A percentile compares a stretch with the other conserved stretches of the same genome.
Conservation (phyloP, 208 protist species). For the Tritrichomonas foetus region DNA sequence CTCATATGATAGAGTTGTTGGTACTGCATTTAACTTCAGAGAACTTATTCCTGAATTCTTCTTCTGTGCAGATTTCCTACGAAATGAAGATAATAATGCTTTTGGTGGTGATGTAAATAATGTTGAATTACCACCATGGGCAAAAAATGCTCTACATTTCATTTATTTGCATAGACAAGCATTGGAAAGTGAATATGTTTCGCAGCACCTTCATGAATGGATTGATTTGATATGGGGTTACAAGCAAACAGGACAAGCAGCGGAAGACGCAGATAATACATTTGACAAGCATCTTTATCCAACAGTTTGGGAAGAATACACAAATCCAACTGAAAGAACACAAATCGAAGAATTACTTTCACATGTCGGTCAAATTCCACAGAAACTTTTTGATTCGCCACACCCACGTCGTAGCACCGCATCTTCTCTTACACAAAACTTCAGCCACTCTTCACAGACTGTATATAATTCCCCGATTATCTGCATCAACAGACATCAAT, state of each 20-base stretch:
- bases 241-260: slow-evolving; percentile 53
- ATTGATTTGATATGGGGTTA: slow-evolving; percentile 69
- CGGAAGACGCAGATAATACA: not conserved
- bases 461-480: not conserved
- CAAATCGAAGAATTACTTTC: not conserved
- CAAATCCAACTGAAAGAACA: not conserved
- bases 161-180: slow-evolving; percentile 56
- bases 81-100: slow-evolving; percentile 51
- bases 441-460: not conserved
- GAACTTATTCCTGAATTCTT: slow-evolving; percentile 66
- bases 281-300: not conserved
- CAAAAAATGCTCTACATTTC: slow-evolving; percentile 51
- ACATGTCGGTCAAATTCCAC: not conserved
- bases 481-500: not conserved
- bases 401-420: not conserved
- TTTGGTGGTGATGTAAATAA: slow-evolving; percentile 47
- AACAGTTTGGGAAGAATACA: not conserved
- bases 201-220: slow-evolving; percentile 59
- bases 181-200: slow-evolving; percentile 61
- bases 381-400: not conserved
- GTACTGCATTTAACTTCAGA: not conserved
- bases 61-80: slow-evolving; percentile 57
- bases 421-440: too few relatives aligned
- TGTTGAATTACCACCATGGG: slow-evolving; percentile 49
- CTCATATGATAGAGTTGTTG: not conserved